Percentiles rank a stretch among this genome's conserved stretches.
Evolutionary conservation across 1,139 yeast genomes (phyloP).

Genomic region (Yarrowia galli): DNA sequence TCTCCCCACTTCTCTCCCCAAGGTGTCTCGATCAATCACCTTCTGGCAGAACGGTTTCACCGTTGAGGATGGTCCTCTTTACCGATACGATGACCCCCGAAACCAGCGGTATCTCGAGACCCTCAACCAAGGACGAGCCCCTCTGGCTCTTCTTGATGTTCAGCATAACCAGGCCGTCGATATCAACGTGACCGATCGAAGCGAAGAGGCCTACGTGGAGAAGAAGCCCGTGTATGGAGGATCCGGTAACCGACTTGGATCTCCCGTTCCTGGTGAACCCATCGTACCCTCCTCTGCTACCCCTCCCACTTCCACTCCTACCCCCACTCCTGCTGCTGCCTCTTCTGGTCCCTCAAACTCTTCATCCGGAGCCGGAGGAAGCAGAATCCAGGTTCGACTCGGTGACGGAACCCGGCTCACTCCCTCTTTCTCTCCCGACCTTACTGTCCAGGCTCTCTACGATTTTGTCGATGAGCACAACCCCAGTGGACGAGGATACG

Average conservation of each 20-base stretch:
- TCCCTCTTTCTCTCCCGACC: conserved; percentile 68
- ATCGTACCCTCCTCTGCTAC: conserved; percentile 45
- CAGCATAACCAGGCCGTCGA: conserved; percentile 95
- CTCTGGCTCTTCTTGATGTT: conserved; percentile 81
- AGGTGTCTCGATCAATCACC: conserved; percentile 66
- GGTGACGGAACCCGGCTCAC: conserved; percentile 80
- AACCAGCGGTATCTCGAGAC: conserved; percentile 79
- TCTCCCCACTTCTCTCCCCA: conserved; percentile 41
- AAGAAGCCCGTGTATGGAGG: conserved; percentile 76
- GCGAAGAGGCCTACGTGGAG: conserved; percentile 81
- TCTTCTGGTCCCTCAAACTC: conserved; percentile 41
- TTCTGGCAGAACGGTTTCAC: conserved; percentile 98
- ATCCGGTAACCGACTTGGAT: conserved; percentile 86
- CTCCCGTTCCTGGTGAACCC: conserved; percentile 80
- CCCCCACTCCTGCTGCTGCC: conserved; percentile 41
- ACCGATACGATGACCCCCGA: conserved; percentile 88
- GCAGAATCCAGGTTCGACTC: conserved; percentile 80
- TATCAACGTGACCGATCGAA: conserved; percentile 79
- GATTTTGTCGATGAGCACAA: conserved; percentile 65
- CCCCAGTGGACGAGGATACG: conserved; percentile 61
- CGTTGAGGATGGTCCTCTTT: conserved; percentile 87
- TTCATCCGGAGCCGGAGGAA: conserved; percentile 63
- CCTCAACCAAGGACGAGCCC: conserved; percentile 90
- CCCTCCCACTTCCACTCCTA: conserved; percentile 44
- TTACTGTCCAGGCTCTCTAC: conserved; percentile 71